Base-by-base conservation (phyloP, 176 grass and related monocot species). In the Eragrostis curvula region DNA sequence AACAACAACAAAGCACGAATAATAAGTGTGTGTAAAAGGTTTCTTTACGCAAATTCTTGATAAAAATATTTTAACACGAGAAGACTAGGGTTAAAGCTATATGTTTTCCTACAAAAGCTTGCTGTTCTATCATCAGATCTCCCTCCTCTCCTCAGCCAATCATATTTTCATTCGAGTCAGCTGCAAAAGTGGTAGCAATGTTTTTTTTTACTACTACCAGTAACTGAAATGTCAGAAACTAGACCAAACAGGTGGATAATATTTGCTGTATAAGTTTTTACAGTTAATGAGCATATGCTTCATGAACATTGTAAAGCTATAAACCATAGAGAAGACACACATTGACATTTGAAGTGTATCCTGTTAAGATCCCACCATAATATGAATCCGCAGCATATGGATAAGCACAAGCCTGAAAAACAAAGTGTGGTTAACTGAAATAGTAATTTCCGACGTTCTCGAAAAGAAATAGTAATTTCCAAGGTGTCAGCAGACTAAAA, bases 381-480 rank as follows among this genome's bases (percentile, higher is more conserved):
- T 81, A 84, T 89, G 79, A 64, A 84, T 88, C 92, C 45, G 79
- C 43, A 51, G 58, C 61, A 72, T 66, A 83, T 5, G 66, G 82
- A 79, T 79, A 90, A 70, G 80, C 42, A 69, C 75, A 79, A 78
- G 86, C 68, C 92, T 91, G 84, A 57, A 81, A 75, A 56, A 42
- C 58, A 71, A 15, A 78, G 42, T 50, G 43, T 66, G 68, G 23
- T 53, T 25, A 73, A 32, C 2, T 65, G 7, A 66, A 79, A 69
- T 63, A 23, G 24, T 43, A 70, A 75, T n/a, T 56, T 59, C 49
- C 71, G n/a, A n/a, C n/a, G n/a, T n/a, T n/a, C n/a, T n/a, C n/a
- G n/a, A n/a, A n/a, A n/a, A n/a, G 7, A 66, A 79, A 69, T 63
- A 23, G 24, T 43, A 70, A 75, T n/a, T 56, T 59, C 49, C 71